phyloP scores from a whole-genome alignment of 2,329 filamentous ascomycete genomes.

The Fusarium staphyleae region DNA sequence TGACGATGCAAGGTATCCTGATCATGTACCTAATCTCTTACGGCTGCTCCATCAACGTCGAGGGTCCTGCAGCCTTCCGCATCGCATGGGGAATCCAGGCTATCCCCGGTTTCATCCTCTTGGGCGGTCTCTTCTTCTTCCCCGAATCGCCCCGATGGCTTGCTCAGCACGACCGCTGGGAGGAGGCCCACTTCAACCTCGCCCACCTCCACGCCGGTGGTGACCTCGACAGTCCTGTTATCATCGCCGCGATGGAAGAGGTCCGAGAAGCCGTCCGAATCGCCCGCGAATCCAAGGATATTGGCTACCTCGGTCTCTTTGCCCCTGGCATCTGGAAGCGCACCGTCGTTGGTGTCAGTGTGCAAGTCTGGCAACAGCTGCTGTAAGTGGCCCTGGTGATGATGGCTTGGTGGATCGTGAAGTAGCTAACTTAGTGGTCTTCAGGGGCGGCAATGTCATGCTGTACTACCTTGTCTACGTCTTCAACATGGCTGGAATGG shows the following conservation, averaged over 20 bases:
- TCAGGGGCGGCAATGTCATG: conserved; percentile 58
- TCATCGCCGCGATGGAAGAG: conserved; percentile 65
- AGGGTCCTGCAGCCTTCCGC: conserved; percentile 64
- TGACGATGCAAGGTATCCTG: conserved; percentile 61
- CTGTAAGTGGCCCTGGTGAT: conserved; percentile 38
- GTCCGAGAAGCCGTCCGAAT: conserved; percentile 53
- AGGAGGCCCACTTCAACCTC: conserved; percentile 60
- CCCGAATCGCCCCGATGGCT: conserved; percentile 71
- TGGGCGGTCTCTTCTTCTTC: conserved; percentile 64
- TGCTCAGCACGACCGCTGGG: conserved; percentile 66
- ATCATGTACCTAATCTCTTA: conserved; percentile 76
- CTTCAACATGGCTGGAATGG: conserved; percentile 66
- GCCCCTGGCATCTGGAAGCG: conserved; percentile 58
- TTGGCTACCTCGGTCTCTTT: conserved; percentile 54
- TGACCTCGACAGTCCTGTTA: conserved; percentile 59
- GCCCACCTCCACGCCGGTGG: conserved; percentile 65
- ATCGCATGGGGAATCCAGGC: conserved; percentile 71
- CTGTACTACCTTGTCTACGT: conserved; percentile 69
- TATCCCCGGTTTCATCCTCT: conserved; percentile 64
- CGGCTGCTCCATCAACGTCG: conserved; percentile 63
- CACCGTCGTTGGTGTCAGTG: conserved; percentile 58
- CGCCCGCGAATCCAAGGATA: conserved; percentile 47
- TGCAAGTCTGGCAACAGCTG: conserved; percentile 62
- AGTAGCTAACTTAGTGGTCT: conserved; percentile 5
- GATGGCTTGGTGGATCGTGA: accelerated